Evolutionary conservation across 805 yeast genomes (phyloP), one percentile per base, ranked within the genome.

Genomic region (Zygosaccharomyces rouxii): DNA sequence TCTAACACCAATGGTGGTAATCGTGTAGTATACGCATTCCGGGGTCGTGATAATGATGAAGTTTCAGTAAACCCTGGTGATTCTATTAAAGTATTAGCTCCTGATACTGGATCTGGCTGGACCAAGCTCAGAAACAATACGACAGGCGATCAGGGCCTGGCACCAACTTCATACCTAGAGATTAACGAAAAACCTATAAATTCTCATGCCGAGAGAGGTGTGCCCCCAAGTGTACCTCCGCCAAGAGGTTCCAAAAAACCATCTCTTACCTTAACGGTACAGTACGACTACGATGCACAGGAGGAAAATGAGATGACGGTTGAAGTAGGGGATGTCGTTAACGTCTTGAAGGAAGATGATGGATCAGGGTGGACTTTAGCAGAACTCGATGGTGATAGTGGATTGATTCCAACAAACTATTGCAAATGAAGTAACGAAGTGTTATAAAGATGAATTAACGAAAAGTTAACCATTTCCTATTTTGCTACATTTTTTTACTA

Each of bases 321-420:
- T 18, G 58, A 55, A 6, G 83, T 77, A 0, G 97, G 96, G 2
- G 97, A 92, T 53, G 74, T 73, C 47, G 78, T 94, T 16, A 74
- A 77, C 9, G 76, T 94, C 10, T 59, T 86, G 0, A 82, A 77
- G 25, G 87, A 81, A 44, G 86, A 84, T 45, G 86, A 84, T 55
- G 90, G 89, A 7, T 77, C 77, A 35, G 99, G 99, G 0, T 94
- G 99, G 99, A 90, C 97, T 1, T 86, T 83, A 56, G 98, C 97
- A 10, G 92, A 86, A 62, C 50, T 84, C 5, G 72, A 80, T 53
- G 94, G 92, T 0, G 54, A 52, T 6, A 71, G 69, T 16, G 95
- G 95, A 1, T 63, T 85, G 47, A 83, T 87, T 66, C 98, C 98
- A 5, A 82, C 94, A 0, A 73, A 85, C 52, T 90, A 90, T 64